Conservation (phyloP, 116 monocot genomes). For the Iris pallida region DNA sequence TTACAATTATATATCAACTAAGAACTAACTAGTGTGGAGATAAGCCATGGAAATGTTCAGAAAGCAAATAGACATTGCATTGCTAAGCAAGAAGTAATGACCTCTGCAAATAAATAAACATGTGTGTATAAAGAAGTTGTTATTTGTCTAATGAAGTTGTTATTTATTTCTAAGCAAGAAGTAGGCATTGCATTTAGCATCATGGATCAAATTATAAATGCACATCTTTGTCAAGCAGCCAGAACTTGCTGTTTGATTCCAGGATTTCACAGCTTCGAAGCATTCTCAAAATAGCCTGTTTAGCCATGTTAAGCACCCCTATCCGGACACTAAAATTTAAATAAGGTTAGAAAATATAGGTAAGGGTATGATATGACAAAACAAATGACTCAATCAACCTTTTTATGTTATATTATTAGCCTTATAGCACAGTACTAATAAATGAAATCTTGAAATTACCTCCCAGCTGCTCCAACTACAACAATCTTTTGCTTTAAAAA, state of each 20-base stretch:
- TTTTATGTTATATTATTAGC: neutral
- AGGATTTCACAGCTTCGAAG: slow-evolving; percentile 29
- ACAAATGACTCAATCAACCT: neutral
- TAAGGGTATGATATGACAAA: neutral
- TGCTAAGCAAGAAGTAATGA: too few relatives aligned
- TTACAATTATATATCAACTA: too few relatives aligned
- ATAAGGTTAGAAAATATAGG: neutral
- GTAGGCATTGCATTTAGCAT: too few relatives aligned
- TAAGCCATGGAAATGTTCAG: too few relatives aligned
- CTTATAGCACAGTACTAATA: neutral
- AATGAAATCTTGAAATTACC: slow-evolving; percentile 37
- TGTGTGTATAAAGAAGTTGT: too few relatives aligned
- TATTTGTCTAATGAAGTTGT: too few relatives aligned
- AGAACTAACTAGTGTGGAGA: too few relatives aligned
- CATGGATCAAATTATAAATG: slow-evolving; percentile 1
- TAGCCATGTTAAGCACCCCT: slow-evolving; percentile 88
- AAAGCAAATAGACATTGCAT: too few relatives aligned
- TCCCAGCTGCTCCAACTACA: slow-evolving; percentile 96
- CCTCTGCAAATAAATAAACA: too few relatives aligned
- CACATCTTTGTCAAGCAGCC: slow-evolving; percentile 97
- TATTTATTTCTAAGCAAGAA: too few relatives aligned
- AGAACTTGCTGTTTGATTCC: slow-evolving; percentile 60
- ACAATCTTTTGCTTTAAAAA: slow-evolving; percentile 93
- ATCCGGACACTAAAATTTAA: slow-evolving; percentile 83
- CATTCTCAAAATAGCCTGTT: slow-evolving; percentile 71